Percentiles rank a stretch among this genome's conserved stretches.
Conservation (phyloP, 768 basidiomycete genomes). For the Tylopilus rubrobrunneus region DNA sequence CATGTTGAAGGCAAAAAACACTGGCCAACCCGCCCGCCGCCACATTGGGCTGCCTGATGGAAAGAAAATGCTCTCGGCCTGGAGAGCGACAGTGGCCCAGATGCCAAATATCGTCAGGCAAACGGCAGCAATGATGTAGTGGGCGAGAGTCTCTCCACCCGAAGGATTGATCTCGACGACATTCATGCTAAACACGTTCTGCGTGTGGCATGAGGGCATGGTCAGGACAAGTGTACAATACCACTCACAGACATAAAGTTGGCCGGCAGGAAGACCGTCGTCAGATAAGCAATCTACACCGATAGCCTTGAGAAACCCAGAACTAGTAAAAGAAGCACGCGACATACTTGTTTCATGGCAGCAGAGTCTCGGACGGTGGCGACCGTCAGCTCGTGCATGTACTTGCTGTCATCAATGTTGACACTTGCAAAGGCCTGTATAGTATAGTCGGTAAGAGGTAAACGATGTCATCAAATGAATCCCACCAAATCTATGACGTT, state of each 20-base stretch:
- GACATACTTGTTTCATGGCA: conserved; percentile 33
- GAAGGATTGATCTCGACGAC: conserved; percentile 37
- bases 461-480: not conserved
- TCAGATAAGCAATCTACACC: conserved; percentile 41
- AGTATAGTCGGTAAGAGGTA: not conserved
- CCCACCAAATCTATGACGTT: conserved; percentile 34
- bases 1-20: conserved; percentile 7
- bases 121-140: conserved; percentile 40
- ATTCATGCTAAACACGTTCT: conserved; percentile 60
- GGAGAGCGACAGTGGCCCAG: conserved; percentile 57
- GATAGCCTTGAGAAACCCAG: not conserved
- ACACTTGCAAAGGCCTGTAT: conserved; percentile 55
- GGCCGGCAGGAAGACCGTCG: conserved; percentile 60
- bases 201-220: conserved; percentile 3
- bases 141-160: conserved; percentile 29
- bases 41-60: conserved; percentile 8
- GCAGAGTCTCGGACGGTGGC: conserved; percentile 41
- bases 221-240: not conserved
- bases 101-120: conserved; percentile 45
- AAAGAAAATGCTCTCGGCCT: conserved; percentile 29
- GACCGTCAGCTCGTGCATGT: conserved; percentile 48
- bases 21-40: conserved; percentile 23
- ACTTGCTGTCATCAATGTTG: conserved; percentile 52
- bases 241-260: conserved; percentile 37
- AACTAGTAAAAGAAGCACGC: not conserved